phyloP scores from a whole-genome alignment of 169 alveolate genomes.

The Eimeria maxima region DNA sequence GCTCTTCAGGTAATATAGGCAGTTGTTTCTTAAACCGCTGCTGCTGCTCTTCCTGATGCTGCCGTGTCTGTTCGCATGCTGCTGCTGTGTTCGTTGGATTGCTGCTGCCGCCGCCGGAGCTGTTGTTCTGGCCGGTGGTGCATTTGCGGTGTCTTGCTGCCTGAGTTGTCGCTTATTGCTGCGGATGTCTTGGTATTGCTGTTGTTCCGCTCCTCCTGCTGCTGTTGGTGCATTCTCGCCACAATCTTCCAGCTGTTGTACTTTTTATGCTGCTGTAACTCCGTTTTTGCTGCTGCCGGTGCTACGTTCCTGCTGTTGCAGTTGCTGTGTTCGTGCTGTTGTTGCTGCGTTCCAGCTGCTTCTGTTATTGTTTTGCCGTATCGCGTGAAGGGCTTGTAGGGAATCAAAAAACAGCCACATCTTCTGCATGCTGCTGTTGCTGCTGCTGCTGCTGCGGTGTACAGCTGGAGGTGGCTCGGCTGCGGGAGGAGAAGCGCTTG shows the following conservation, averaged over 20 bases:
- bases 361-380: background rate
- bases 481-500: conserved; percentile 50
- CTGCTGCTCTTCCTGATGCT: background rate
- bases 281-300: background rate
- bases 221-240: background rate
- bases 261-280: background rate
- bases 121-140: background rate
- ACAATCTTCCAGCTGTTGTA: background rate
- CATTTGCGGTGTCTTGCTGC: background rate
- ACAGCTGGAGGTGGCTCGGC: conserved; percentile 3
- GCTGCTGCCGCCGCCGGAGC: background rate
- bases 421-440: background rate
- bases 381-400: background rate
- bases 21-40: background rate
- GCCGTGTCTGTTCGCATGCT: background rate
- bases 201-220: background rate
- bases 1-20: background rate
- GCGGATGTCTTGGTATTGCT: background rate
- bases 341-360: background rate
- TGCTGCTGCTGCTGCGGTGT: background rate
- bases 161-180: background rate
- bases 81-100: background rate
- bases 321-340: background rate
- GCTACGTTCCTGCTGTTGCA: background rate
- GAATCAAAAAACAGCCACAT: background rate